A percentile compares a stretch with the other conserved stretches of the same genome.
Evolutionary conservation across 169 alveolate species (phyloP).

Genomic region (Eimeria praecox): DNA sequence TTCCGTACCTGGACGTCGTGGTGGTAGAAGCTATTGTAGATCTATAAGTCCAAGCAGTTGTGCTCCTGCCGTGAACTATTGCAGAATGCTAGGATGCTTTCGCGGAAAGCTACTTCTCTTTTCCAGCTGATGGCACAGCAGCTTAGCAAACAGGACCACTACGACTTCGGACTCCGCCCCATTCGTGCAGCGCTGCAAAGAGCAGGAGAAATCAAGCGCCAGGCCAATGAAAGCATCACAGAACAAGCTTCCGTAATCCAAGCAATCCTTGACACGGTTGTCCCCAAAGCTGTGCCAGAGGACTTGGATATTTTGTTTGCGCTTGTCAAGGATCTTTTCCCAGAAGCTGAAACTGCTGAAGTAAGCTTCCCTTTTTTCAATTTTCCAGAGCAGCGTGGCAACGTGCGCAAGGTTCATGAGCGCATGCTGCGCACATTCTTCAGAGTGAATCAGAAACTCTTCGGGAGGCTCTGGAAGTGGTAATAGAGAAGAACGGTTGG

Average conservation of each 20-base stretch:
- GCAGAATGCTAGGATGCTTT: conserved; percentile 93
- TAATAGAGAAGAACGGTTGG: conserved; percentile 82
- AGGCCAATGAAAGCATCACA: conserved; percentile 93
- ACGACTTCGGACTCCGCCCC: conserved; percentile 98
- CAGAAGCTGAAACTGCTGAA: conserved; percentile 90
- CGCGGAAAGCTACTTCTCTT: conserved; percentile 95
- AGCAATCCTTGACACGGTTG: conserved; percentile 88
- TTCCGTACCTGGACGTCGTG: background rate
- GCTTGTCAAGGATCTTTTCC: conserved; percentile 95
- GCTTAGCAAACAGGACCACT: conserved; percentile 96
- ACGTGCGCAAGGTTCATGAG: background rate
- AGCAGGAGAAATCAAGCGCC: conserved; percentile 96
- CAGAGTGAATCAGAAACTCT: conserved; percentile 83
- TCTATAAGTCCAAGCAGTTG: background rate
- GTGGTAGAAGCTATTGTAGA: background rate
- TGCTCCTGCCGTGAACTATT: background rate
- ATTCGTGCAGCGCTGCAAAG: conserved; percentile 96
- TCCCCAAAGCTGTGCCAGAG: conserved; percentile 90
- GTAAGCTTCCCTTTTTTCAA: conserved; percentile 88
- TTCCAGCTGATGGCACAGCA: conserved; percentile 95
- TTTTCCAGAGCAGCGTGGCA: conserved; percentile 84
- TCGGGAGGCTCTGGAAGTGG: conserved; percentile 87
- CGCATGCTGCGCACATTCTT: background rate
- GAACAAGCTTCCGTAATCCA: conserved; percentile 93
- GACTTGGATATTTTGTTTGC: conserved; percentile 94